Evolutionary conservation across 805 yeast genomes (phyloP).

Genomic region (Priceomyces medius): DNA sequence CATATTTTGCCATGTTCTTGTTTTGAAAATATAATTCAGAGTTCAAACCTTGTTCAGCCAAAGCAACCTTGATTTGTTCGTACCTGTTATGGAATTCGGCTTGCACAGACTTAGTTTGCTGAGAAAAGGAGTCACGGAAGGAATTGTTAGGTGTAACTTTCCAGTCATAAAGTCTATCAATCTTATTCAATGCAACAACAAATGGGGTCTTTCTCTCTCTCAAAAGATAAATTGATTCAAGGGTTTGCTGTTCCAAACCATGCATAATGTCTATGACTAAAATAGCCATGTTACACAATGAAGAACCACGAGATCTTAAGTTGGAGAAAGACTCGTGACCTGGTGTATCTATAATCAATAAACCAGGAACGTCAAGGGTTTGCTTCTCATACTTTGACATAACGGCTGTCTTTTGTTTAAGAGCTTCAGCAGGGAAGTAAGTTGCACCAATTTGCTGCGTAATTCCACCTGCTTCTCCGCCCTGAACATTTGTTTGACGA

Average conservation of each 20-base stretch:
- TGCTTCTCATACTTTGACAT: conserved; percentile 86
- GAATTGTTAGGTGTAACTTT: conserved; percentile 85
- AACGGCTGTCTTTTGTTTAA: conserved; percentile 84
- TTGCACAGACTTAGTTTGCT: conserved; percentile 82
- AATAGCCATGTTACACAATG: conserved; percentile 98
- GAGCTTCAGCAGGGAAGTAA: conserved; percentile 95
- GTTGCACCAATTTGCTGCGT: conserved; percentile 99
- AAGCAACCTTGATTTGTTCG: conserved; percentile 79
- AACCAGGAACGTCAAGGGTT: conserved; percentile 93
- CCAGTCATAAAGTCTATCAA: conserved; percentile 98
- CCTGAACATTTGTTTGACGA: conserved; percentile 98
- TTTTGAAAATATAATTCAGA: conserved; percentile 95
- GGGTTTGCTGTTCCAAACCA: conserved; percentile 96
- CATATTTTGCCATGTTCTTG: conserved; percentile 88
- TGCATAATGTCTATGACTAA: conserved; percentile 98
- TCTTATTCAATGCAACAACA: conserved; percentile 93
- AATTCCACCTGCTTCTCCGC: conserved; percentile 99
- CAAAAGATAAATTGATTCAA: conserved; percentile 87
- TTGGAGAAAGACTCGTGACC: conserved; percentile 99
- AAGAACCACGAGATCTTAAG: conserved; percentile 97
- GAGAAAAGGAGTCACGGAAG: conserved; percentile 88
- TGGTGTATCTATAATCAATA: conserved; percentile 95
- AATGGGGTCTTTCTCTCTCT: conserved; percentile 98
- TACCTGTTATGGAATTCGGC: conserved; percentile 88
- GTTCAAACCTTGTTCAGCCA: conserved; percentile 97